A percentile compares a stretch with the other conserved stretches of the same genome.
Evolutionary conservation across 148 eudicot species (phyloP).

Genomic region (Pharnaceum exiguum): DNA sequence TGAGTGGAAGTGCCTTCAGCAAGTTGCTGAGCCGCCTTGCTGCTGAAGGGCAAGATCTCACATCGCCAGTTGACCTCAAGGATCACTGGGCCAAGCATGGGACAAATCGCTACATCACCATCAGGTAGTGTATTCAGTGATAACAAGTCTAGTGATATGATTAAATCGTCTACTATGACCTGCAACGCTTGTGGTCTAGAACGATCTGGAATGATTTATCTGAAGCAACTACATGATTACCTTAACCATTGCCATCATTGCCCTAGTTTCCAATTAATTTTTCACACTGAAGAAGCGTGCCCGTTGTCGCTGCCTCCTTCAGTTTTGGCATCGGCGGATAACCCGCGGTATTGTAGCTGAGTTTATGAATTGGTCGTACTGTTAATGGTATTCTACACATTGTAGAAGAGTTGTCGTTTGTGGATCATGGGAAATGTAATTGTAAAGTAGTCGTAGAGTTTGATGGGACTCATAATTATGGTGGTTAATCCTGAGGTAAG

Average conservation of each 20-base stretch:
- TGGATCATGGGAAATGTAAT: conserved; percentile 7
- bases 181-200: too few species aligned
- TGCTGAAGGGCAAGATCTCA: conserved; percentile 79
- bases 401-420: conserved; percentile 7
- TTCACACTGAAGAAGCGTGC: not conserved
- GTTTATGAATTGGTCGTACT: not conserved
- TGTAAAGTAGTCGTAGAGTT: conserved; percentile 20
- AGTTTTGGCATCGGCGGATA: not conserved
- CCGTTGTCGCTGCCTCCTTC: not conserved
- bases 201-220: not conserved
- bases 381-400: conserved; percentile 4
- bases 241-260: too few species aligned
- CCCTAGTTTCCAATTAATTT: too few species aligned
- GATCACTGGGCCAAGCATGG: conserved; percentile 97
- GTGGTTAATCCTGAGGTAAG: conserved; percentile 2
- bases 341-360: conserved; percentile 1
- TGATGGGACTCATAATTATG: not conserved
- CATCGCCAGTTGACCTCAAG: conserved; percentile 77
- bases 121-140: conserved; percentile 46
- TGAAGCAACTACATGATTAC: not conserved
- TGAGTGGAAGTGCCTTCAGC: conserved; percentile 93
- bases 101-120: conserved; percentile 93
- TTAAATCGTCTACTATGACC: too few species aligned
- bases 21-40: conserved; percentile 80
- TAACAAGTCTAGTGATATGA: too few species aligned